A percentile compares a stretch with the other conserved stretches of the same genome.
phyloP scores from a whole-genome alignment of 306 rosid species.

The Sicyos edulis region DNA sequence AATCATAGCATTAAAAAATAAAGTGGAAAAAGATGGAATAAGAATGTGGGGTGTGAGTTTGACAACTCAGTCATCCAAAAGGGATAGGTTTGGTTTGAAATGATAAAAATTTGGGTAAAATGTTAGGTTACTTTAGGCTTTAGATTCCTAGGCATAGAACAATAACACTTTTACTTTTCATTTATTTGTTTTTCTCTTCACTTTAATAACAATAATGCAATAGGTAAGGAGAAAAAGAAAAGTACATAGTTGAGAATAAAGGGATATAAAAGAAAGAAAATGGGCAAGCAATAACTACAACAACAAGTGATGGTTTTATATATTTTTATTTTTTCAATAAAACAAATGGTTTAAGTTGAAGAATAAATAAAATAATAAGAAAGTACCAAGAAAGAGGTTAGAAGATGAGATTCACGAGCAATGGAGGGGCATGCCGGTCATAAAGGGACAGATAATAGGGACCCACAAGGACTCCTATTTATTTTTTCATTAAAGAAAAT shows the following conservation, averaged over 20 bases:
- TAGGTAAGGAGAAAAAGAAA: background rate
- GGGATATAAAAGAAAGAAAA: background rate
- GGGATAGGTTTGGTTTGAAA: conserved; percentile 2
- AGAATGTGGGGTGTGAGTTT: background rate
- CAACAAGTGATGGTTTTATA: background rate
- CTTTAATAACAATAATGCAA: conserved; percentile 8
- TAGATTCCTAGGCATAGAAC: conserved; percentile 18
- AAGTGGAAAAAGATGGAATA: too few species aligned
- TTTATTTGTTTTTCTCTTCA: too few species aligned
- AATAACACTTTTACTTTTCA: background rate
- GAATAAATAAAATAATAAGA: background rate
- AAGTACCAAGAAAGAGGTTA: background rate
- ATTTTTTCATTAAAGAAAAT: too few species aligned
- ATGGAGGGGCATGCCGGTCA: conserved; percentile 61
- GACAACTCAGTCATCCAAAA: conserved; percentile 8
- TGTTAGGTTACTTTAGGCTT: background rate
- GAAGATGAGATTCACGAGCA: conserved; percentile 77
- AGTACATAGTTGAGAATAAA: background rate
- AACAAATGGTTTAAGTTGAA: background rate
- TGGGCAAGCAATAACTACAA: conserved; percentile 13
- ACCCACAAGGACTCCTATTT: conserved; percentile 23
- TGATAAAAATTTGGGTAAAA: background rate
- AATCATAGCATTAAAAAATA: background rate
- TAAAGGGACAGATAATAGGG: conserved; percentile 66
- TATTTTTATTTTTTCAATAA: background rate